Base-by-base conservation (phyloP, 2,329 filamentous ascomycete species). In the Colletotrichum camelliae region DNA sequence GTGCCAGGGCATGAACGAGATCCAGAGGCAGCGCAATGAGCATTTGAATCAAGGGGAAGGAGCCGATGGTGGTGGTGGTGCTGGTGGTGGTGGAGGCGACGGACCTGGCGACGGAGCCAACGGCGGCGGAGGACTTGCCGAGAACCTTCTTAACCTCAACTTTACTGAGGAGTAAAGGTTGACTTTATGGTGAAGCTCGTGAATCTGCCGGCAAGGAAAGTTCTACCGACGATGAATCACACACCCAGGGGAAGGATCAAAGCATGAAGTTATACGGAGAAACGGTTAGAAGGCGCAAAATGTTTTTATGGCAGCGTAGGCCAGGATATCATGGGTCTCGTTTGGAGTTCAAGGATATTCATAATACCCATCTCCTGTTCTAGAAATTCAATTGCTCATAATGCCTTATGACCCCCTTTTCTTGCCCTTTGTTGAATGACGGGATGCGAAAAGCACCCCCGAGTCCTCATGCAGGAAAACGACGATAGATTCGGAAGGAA, bases 1-100 rank as follows among this genome's bases (percentile, higher is more conserved):
- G 5, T 86, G 84, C 74, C 82, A 84, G 68, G 87, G 86, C 33
- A 86, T 88, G 85, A 85, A 83, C 43, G 83, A 86, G 80, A 82
- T 87, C 37, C 84, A 91, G 66, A 67, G 78, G 24, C 58, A 71
- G 74, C 69, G 70, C n/a, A 64, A 65, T 18, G 70, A 76, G 58
- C 68, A 77, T 1, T 12, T 70, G 61, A 57, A 52, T 15, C 67
- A 74, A 33, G 58, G 43, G 13, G 66, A 64, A 16, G 65, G 31
- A 61, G 68, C 57, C 21, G 72, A 24, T 8, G 70, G 37, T 16
- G 72, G 27, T 16, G 62, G 10, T 31, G 37, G 15, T n/a, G n/a
- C n/a, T 8, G 70, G 37, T 16, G 72, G 27, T 16, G 62, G 10
- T 31, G 37, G 15, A 7, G 65, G 55, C 15, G 66, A 57, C 7